A percentile compares a stretch with the other conserved stretches of the same genome.
Conservation (phyloP, 257 asterid species). For the Rhazya stricta region DNA sequence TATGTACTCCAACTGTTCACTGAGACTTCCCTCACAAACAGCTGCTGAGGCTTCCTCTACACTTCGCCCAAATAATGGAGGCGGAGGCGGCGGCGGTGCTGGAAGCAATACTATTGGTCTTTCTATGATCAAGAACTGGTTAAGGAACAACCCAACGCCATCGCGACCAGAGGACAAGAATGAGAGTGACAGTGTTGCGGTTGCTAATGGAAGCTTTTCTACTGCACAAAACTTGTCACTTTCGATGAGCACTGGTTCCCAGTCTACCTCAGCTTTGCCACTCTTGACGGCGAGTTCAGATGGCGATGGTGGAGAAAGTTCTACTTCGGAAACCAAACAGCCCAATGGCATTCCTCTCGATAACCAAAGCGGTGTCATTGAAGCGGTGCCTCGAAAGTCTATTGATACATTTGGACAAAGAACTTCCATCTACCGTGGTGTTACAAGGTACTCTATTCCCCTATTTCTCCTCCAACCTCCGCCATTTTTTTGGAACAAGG, state of each 20-base stretch:
- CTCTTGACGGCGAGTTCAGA: conserved; percentile 16
- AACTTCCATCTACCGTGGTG: conserved; percentile 91
- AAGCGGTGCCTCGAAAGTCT: conserved; percentile 58
- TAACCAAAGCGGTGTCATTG: conserved; percentile 40
- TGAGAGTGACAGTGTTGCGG: background rate
- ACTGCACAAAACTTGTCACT: conserved; percentile 52
- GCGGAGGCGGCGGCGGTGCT: background rate
- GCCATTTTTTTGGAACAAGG: too few relatives aligned
- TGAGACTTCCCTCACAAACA: conserved; percentile 11
- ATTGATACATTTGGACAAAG: conserved; percentile 81
- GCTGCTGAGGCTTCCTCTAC: background rate
- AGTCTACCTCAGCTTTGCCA: conserved; percentile 26
- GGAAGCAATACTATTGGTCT: conserved; percentile 44
- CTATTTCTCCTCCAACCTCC: too few relatives aligned
- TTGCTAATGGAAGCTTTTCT: background rate
- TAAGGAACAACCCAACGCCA: conserved; percentile 47
- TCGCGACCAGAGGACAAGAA: conserved; percentile 17
- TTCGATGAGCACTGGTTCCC: conserved; percentile 67
- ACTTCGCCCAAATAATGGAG: background rate
- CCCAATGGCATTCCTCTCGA: conserved; percentile 20
- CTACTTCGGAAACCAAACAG: conserved; percentile 32
- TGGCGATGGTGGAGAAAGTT: conserved; percentile 23
- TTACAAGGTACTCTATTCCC: conserved; percentile 40
- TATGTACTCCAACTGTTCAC: conserved; percentile 14
- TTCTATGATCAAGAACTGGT: conserved; percentile 83